These are phyloP conservation scores for Berkeleyomyces basicola DNA, from an alignment of 2,329 filamentous ascomycete species.

Conservation along the genomic window DNA sequence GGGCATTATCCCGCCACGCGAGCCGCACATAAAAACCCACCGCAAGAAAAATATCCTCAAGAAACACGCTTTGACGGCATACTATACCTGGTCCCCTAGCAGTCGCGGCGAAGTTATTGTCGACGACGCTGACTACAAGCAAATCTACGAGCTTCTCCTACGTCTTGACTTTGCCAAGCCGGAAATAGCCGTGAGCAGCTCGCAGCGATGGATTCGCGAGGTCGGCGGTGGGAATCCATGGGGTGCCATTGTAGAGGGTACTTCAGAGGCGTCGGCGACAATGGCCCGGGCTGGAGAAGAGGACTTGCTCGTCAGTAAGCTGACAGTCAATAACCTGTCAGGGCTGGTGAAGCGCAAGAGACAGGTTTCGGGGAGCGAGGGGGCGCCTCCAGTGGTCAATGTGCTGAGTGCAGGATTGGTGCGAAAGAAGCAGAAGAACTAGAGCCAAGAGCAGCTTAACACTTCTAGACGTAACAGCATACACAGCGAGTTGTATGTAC, in stretches of 20 bases:
- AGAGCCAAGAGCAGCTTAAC: neutral
- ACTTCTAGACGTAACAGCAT: no score
- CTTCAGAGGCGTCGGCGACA: slow-evolving; percentile 11
- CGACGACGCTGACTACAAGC: slow-evolving; percentile 46
- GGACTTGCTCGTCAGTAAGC: neutral
- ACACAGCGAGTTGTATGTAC: neutral
- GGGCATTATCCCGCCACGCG: slow-evolving; percentile 45
- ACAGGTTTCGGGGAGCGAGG: slow-evolving; percentile 6
- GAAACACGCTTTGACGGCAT: slow-evolving; percentile 35
- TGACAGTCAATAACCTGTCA: slow-evolving; percentile 30
- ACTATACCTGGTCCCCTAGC: slow-evolving; percentile 48
- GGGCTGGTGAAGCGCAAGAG: slow-evolving; percentile 32
- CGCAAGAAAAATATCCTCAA: slow-evolving; percentile 32
- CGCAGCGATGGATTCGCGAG: slow-evolving; percentile 53
- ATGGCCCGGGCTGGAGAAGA: slow-evolving; percentile 3
- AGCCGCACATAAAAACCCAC: slow-evolving; percentile 47
- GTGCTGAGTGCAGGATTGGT: slow-evolving; percentile 33
- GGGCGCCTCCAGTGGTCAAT: slow-evolving; percentile 23
- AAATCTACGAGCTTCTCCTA: slow-evolving; percentile 51
- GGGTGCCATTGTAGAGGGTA: slow-evolving; percentile 3
- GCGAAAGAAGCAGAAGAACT: slow-evolving; percentile 38
- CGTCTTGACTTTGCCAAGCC: slow-evolving; percentile 56
- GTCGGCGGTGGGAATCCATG: slow-evolving; percentile 26
- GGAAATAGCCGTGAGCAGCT: slow-evolving; percentile 46
- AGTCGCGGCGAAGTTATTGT: slow-evolving; percentile 49